A percentile compares a stretch with the other conserved stretches of the same genome.
These are phyloP conservation scores for Theobroma cacao DNA, from an alignment of 345 rosid genomes.

Conservation along the genomic window DNA sequence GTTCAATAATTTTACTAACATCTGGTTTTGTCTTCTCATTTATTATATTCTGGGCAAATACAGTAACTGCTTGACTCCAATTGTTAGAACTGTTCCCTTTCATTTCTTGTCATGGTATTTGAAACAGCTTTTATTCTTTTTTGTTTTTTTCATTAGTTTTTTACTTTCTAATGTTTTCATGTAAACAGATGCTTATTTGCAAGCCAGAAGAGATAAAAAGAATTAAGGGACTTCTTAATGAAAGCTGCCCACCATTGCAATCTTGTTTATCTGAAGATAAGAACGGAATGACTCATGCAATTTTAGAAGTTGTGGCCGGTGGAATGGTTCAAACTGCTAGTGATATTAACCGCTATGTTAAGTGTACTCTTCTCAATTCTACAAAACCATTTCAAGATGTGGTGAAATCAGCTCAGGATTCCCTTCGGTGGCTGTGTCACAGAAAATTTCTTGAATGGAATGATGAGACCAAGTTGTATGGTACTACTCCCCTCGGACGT, in stretches of 20 bases:
- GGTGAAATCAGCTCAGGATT: slow-evolving; percentile 97
- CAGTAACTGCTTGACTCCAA: background rate
- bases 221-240: slow-evolving; percentile 74
- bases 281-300: slow-evolving; percentile 99
- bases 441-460: slow-evolving; percentile 91
- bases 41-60: background rate
- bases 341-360: slow-evolving; percentile 91
- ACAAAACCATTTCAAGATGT: slow-evolving; percentile 91
- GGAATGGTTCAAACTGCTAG: slow-evolving; percentile 92
- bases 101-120: background rate
- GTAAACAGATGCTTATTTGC: slow-evolving; percentile 78
- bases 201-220: slow-evolving; percentile 81
- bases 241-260: slow-evolving; percentile 82
- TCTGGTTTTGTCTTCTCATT: slow-evolving; percentile 1
- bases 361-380: slow-evolving; percentile 96
- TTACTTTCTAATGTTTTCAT: slow-evolving; percentile 3
- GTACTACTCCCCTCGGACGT: slow-evolving; percentile 89
- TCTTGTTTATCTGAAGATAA: slow-evolving; percentile 97
- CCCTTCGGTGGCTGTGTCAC: slow-evolving; percentile 96
- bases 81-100: background rate
- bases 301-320: slow-evolving; percentile 97
- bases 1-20: slow-evolving; percentile 25
- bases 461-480: slow-evolving; percentile 85
- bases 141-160: background rate
- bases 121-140: background rate